A percentile compares a stretch with the other conserved stretches of the same genome.
These are phyloP conservation scores for Tricholoma hemisulphureum DNA, from an alignment of 768 basidiomycete genomes.

Conservation along the genomic window DNA sequence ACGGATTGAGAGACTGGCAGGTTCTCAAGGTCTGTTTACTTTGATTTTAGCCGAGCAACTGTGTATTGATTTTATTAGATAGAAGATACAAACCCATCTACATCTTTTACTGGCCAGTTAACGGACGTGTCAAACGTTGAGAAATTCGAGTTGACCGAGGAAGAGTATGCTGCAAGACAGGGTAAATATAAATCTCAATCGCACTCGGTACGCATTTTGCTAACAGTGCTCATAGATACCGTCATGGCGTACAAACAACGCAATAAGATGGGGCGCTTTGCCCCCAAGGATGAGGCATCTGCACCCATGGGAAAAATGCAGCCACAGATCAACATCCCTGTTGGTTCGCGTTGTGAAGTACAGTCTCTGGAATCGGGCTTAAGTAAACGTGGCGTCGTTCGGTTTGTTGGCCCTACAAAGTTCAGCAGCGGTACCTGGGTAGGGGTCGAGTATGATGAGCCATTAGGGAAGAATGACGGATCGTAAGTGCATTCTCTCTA, in stretches of 20 bases:
- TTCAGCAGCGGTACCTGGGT: constrained; percentile 84
- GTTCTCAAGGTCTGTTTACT: constrained; percentile 65
- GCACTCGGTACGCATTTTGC: neutral
- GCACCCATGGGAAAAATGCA: constrained; percentile 23
- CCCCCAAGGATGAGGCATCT: constrained; percentile 40
- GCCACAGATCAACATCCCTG: constrained; percentile 45
- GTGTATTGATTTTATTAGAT: constrained; percentile 43
- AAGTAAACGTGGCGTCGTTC: constrained; percentile 77
- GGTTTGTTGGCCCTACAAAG: constrained; percentile 78
- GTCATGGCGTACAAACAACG: constrained; percentile 87
- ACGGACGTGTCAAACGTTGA: constrained; percentile 84
- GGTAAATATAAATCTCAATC: constrained; percentile 45
- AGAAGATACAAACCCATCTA: constrained; percentile 72
- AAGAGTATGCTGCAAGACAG: constrained; percentile 76
- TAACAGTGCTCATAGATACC: constrained; percentile 55
- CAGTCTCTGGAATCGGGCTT: constrained; percentile 67
- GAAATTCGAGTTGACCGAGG: constrained; percentile 85
- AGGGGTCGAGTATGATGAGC: constrained; percentile 94
- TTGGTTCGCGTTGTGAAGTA: constrained; percentile 83
- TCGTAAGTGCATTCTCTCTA: constrained; percentile 55
- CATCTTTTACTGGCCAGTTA: constrained; percentile 77
- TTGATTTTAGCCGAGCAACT: neutral
- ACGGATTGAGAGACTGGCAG: constrained; percentile 73
- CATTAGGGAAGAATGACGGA: constrained; percentile 93
- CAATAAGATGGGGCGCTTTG: constrained; percentile 88